phyloP scores from a whole-genome alignment of 257 asterid genomes.

The Plantago ovata region DNA sequence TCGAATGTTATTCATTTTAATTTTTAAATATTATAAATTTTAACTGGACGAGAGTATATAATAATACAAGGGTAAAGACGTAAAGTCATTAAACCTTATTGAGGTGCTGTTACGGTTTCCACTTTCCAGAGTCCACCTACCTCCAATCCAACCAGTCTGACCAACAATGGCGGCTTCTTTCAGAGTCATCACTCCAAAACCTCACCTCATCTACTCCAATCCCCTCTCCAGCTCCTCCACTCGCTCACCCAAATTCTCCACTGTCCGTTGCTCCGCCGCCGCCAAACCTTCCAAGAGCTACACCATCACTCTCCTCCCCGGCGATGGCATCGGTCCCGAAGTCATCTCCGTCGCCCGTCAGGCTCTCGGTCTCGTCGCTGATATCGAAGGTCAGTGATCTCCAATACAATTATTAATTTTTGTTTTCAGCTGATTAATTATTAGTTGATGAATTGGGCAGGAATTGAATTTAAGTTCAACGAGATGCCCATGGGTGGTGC shows the following conservation, averaged over 20 bases:
- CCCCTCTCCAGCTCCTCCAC: constrained; percentile 15
- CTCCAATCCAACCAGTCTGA: background rate
- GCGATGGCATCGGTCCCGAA: constrained; percentile 98
- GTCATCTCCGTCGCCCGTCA: constrained; percentile 74
- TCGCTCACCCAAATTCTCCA: constrained; percentile 29
- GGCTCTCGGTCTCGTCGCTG: constrained; percentile 62
- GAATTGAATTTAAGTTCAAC: constrained; percentile 71
- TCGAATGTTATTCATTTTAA: too few species aligned
- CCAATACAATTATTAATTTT: too few species aligned
- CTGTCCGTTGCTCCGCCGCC: constrained; percentile 58
- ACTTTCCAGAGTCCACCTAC: too few species aligned
- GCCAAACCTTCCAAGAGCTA: constrained; percentile 51
- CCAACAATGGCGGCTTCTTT: constrained; percentile 63
- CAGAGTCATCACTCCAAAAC: constrained; percentile 38
- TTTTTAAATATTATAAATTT: too few species aligned
- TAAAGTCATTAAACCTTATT: too few species aligned
- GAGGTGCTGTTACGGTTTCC: too few species aligned
- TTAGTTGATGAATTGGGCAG: constrained; percentile 29
- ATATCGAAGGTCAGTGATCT: constrained; percentile 92
- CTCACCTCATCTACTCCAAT: constrained; percentile 28
- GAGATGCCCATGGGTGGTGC: constrained; percentile 97
- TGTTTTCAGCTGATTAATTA: background rate
- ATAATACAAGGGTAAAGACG: too few species aligned
- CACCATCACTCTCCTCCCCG: constrained; percentile 82
- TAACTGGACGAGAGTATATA: too few species aligned